Evolutionary conservation across 129 eudicot genomes (phyloP).

Genomic region (Tagetes patula): DNA sequence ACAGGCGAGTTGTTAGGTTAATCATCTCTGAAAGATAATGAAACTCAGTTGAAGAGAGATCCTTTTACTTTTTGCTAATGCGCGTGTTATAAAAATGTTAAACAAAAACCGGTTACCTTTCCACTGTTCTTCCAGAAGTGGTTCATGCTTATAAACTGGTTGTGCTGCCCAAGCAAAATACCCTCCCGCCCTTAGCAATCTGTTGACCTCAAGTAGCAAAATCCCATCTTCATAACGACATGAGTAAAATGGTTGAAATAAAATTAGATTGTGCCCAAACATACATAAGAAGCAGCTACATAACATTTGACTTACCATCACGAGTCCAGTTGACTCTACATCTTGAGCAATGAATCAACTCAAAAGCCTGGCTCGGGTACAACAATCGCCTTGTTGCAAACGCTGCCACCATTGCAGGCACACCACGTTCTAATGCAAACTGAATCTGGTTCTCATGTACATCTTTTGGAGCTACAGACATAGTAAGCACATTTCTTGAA

Average conservation of each 20-base stretch:
- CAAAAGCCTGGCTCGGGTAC: slow-evolving; percentile 97
- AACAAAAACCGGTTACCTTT: slow-evolving; percentile 53
- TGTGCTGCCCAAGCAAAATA: slow-evolving; percentile 99
- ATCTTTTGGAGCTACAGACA: slow-evolving; percentile 97
- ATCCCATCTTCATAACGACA: slow-evolving; percentile 68
- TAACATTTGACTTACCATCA: slow-evolving; percentile 59
- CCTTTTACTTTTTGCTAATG: background rate
- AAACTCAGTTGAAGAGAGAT: slow-evolving; percentile 6
- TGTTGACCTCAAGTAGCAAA: slow-evolving; percentile 93
- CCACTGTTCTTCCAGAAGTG: slow-evolving; percentile 94
- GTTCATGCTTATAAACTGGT: slow-evolving; percentile 96
- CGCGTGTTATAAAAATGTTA: slow-evolving; percentile 6
- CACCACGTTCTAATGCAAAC: slow-evolving; percentile 97
- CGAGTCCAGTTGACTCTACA: slow-evolving; percentile 99
- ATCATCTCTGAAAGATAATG: slow-evolving; percentile 60
- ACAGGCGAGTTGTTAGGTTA: slow-evolving; percentile 78
- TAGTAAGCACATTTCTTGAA: slow-evolving; percentile 78
- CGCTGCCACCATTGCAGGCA: slow-evolving; percentile 98
- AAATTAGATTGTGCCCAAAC: background rate
- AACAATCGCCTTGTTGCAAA: slow-evolving; percentile 76
- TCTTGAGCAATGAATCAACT: slow-evolving; percentile 92
- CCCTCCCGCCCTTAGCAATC: slow-evolving; percentile 91
- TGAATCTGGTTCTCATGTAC: slow-evolving; percentile 98
- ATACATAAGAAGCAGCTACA: background rate
- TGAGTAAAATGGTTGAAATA: slow-evolving; percentile 3